Base-by-base conservation (phyloP, 495 filamentous ascomycete species). In the Hamigera avellanea region DNA sequence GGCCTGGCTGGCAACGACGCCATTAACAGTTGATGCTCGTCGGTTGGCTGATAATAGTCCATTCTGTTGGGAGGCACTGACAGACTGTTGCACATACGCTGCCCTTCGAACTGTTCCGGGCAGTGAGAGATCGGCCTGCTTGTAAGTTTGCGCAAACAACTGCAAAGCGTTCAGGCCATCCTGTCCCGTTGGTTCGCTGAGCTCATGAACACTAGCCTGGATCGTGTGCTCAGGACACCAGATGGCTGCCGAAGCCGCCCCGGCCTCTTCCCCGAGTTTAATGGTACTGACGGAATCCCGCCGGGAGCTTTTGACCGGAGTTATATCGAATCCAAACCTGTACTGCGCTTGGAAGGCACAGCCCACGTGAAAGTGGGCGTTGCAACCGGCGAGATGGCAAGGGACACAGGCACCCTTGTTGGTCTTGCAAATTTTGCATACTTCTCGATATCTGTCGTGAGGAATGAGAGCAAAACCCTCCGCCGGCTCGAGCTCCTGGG, bases 21-120 rank as follows among this genome's bases (percentile, higher is more conserved):
- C 59, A 37, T 53, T 62, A 35, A 46, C 52, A 17, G 53, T 48
- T 27, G 67, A 71, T 23, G 59, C 46, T 35, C 67, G 59, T 26
- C 65, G 60, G 27, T 57, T 53, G 18, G 35, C 49, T 14, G 41
- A 32, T 14, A 42, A 43, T 8, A 38, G 33, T 15, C 35, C 48
- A 40, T 48, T 39, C 6, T 51, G 56, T 8, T 57, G 53, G 8
- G 54, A 45, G 6, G 46, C 51, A 35, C 59, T 57, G 26, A 66
- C 59, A 4, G 67, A 65, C 25, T 70, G 63, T 33, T 78, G 69
- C 26, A 79, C 62, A 15, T 79, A 68, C 19, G 73, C 77, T 14
- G 93, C 89, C 52, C 94, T 95, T 14, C 91, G 79, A 28, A 87
- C 80, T 13, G 91, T 95, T 14, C 89, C 89, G 6, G 87, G 95